Conservation (phyloP, 2,329 filamentous ascomycete genomes). For the Lachnellula arida region DNA sequence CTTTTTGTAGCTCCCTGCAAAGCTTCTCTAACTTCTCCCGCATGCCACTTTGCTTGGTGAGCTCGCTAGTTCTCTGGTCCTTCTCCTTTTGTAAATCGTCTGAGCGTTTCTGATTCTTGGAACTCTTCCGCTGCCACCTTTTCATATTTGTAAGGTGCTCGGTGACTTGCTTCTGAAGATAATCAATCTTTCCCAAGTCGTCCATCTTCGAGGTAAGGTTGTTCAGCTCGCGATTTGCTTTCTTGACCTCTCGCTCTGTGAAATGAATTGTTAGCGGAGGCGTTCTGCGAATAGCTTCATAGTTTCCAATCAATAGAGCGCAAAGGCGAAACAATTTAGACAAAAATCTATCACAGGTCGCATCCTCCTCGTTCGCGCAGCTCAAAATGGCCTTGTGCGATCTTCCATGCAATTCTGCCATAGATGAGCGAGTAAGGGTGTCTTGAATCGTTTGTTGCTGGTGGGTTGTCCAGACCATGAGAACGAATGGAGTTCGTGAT, state of each 20-base stretch:
- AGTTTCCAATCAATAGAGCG: neutral
- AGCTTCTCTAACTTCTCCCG: slow-evolving; percentile 98
- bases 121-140: slow-evolving; percentile 85
- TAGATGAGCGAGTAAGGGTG: too few relatives aligned
- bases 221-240: slow-evolving; percentile 85
- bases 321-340: too few relatives aligned
- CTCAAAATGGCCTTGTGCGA: too few relatives aligned
- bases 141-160: slow-evolving; percentile 95
- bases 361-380: too few relatives aligned
- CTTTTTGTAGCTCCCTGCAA: slow-evolving; percentile 87
- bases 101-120: slow-evolving; percentile 92
- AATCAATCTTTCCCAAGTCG: slow-evolving; percentile 85
- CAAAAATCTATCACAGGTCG: too few relatives aligned
- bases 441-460: too few relatives aligned
- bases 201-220: slow-evolving; percentile 88
- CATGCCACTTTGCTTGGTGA: slow-evolving; percentile 83
- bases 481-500: too few relatives aligned
- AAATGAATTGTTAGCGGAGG: neutral
- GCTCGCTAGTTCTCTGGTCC: slow-evolving; percentile 73
- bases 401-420: too few relatives aligned
- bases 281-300: neutral
- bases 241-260: slow-evolving; percentile 86
- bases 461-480: too few relatives aligned
- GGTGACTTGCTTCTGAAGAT: slow-evolving; percentile 84
- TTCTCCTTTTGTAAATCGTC: slow-evolving; percentile 96